phyloP scores from a whole-genome alignment of 2,329 filamentous ascomycete genomes.

The Claviceps sp. region DNA sequence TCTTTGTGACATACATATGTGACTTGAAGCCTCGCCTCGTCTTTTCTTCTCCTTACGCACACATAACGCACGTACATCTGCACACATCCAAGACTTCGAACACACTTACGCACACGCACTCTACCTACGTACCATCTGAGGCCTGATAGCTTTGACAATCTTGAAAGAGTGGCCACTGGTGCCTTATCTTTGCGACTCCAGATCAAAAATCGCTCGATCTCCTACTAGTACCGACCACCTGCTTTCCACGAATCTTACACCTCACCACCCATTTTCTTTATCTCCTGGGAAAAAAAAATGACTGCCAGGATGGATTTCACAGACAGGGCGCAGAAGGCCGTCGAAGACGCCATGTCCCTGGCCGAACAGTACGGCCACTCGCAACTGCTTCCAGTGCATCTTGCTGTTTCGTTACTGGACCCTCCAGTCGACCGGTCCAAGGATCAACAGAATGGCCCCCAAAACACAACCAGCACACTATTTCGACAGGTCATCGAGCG shows the following conservation, averaged over 20 bases:
- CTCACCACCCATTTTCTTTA: neutral
- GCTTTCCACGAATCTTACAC: no score
- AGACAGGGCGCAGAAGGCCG: constrained; percentile 77
- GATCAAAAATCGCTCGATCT: no score
- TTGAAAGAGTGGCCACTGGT: no score
- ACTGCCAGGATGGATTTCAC: constrained; percentile 80
- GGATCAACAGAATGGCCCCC: constrained; percentile 66
- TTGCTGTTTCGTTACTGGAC: constrained; percentile 71
- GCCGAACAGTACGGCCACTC: constrained; percentile 85
- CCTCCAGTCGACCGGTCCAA: constrained; percentile 64
- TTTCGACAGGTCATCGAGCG: constrained; percentile 91
- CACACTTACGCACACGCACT: neutral
- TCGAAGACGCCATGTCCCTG: constrained; percentile 77
- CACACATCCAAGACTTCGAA: neutral
- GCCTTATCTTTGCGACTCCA: no score
- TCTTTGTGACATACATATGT: neutral
- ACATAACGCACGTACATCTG: neutral
- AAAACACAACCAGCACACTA: constrained; percentile 54
- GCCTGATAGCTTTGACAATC: no score
- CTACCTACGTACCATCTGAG: no score
- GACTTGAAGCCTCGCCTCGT: neutral
- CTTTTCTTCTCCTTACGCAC: neutral
- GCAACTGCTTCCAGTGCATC: constrained; percentile 79
- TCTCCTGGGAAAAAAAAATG: constrained; percentile 36
- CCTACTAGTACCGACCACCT: no score